Percentiles rank a stretch among this genome's conserved stretches.
Evolutionary conservation across 768 basidiomycete genomes (phyloP).

Genomic region (Mrakia hoshinonis): DNA sequence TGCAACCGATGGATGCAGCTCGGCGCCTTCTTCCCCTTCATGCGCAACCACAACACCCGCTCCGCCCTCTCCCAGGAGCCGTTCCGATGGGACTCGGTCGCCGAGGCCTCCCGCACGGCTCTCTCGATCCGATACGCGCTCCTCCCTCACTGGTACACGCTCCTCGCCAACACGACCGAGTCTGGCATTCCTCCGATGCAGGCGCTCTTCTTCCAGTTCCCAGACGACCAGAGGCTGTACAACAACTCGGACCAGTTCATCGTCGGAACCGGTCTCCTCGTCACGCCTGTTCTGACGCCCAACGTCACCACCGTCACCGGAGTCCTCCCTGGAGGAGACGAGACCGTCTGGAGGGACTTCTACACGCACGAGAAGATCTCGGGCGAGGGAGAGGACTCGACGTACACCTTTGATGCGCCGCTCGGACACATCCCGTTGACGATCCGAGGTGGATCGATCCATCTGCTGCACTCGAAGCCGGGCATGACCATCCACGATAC

Average conservation of each 20-base stretch:
- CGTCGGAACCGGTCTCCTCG: slow-evolving; percentile 59
- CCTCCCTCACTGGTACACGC: slow-evolving; percentile 68
- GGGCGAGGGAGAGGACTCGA: not conserved
- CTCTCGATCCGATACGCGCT: slow-evolving; percentile 63
- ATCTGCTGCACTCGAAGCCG: slow-evolving; percentile 57
- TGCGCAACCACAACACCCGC: slow-evolving; percentile 55
- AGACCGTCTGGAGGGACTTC: slow-evolving; percentile 58
- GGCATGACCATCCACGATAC: slow-evolving; percentile 64
- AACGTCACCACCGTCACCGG: slow-evolving; percentile 62
- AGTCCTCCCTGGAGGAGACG: slow-evolving; percentile 53
- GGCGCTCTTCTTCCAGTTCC: slow-evolving; percentile 71
- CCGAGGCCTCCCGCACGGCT: slow-evolving; percentile 60
- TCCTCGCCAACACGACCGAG: slow-evolving; percentile 60
- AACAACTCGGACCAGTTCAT: slow-evolving; percentile 52
- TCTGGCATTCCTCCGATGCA: slow-evolving; percentile 62
- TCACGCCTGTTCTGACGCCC: slow-evolving; percentile 65
- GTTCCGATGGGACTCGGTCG: slow-evolving; percentile 61
- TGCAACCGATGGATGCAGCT: slow-evolving; percentile 81
- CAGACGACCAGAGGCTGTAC: slow-evolving; percentile 54
- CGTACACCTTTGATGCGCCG: slow-evolving; percentile 50
- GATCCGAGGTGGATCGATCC: slow-evolving; percentile 49
- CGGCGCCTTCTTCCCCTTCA: slow-evolving; percentile 74
- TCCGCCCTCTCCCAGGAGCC: slow-evolving; percentile 17
- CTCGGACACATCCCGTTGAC: slow-evolving; percentile 69
- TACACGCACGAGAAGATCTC: slow-evolving; percentile 51